Evolutionary conservation across 495 filamentous ascomycete genomes (phyloP).

Genomic region (Wilcoxina mikolae): DNA sequence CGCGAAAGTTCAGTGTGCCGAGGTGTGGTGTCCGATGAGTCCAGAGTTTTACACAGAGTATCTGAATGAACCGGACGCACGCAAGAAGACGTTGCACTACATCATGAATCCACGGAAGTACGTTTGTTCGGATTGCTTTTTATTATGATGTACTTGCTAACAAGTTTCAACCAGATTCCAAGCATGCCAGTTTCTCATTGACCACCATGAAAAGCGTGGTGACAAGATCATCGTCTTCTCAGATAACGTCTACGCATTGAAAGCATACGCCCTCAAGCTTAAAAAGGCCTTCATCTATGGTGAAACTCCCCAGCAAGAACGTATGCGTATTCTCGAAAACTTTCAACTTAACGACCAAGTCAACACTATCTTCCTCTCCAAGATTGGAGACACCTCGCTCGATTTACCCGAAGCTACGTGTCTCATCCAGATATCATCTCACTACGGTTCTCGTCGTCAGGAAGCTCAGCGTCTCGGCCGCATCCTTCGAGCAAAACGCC

Average conservation of each 20-base stretch:
- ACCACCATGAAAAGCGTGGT: slow-evolving; percentile 89
- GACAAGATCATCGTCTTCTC: slow-evolving; percentile 99
- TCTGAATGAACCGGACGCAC: slow-evolving; percentile 50
- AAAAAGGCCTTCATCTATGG: slow-evolving; percentile 89
- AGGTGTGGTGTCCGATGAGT: slow-evolving; percentile 99
- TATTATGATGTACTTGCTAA: not conserved
- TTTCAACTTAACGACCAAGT: slow-evolving; percentile 89
- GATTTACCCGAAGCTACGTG: slow-evolving; percentile 95
- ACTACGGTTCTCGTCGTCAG: slow-evolving; percentile 94
- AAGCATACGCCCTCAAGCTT: slow-evolving; percentile 69
- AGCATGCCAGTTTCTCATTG: slow-evolving; percentile 88
- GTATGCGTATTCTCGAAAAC: slow-evolving; percentile 80
- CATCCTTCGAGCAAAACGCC: slow-evolving; percentile 86
- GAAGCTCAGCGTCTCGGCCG: slow-evolving; percentile 90
- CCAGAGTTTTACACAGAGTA: slow-evolving; percentile 96
- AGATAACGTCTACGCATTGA: slow-evolving; percentile 90
- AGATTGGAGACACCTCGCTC: slow-evolving; percentile 94
- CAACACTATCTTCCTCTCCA: slow-evolving; percentile 94
- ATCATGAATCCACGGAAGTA: slow-evolving; percentile 95
- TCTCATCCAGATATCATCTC: slow-evolving; percentile 94
- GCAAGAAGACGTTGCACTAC: slow-evolving; percentile 62
- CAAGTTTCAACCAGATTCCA: slow-evolving; percentile 40
- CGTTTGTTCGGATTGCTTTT: slow-evolving; percentile 2
- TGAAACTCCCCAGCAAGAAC: slow-evolving; percentile 71
- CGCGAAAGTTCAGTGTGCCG: slow-evolving; percentile 91